Evolutionary conservation across 352 stramenopile genomes (phyloP), one percentile per base, ranked within the genome.

Genomic region (Pythium plurisporium): DNA sequence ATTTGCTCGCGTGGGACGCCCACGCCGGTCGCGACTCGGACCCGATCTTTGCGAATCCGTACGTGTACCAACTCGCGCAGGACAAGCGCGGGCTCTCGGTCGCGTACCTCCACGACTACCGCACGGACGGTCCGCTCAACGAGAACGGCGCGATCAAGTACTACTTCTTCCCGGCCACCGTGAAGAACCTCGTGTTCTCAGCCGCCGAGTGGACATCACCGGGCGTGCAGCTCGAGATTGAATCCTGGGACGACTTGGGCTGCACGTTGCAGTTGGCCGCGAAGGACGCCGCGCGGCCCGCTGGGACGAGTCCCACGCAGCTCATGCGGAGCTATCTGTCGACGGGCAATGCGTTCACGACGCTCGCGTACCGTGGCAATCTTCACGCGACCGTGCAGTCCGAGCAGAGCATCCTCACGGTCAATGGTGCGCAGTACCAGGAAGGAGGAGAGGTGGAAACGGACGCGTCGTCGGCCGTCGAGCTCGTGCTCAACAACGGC

Each of bases 1-100:
- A 93, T 56, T 72, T 93, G 53, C 59, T 93, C 38, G 83, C 75
- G 27, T 94, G 84, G 84, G 84, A 92, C 25, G 87, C 78, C 33
- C 73, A 86, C 41, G 27, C 59, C 9, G 63, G 33, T n/a, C 72
- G 71, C 61, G 59, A 62, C 27, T 82, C 77, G 29, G 40, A 56
- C 26, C 78, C 80, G 4, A 72, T 90, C 33, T 93, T 80, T 80
- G 40, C 77, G 10, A 83, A 93, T 37, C 80, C 82, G 47, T 89
- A 80, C 31, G 76, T 80, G 1, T 46, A 91, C 31, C 74, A 75
- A 26, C 60, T 74, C 53, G 64, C 72, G 15, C 52, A 67, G 19
- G 63, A 76, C 55, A 73, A 70, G 2, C 85, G 72, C 41, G 76
- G 76, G 14, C 63, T 91, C 48, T 67, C 70, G 3, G 52, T 82